Evolutionary conservation across 1,284 basidiomycete genomes (phyloP).

Genomic region (Rhodotorula mucilaginosa): DNA sequence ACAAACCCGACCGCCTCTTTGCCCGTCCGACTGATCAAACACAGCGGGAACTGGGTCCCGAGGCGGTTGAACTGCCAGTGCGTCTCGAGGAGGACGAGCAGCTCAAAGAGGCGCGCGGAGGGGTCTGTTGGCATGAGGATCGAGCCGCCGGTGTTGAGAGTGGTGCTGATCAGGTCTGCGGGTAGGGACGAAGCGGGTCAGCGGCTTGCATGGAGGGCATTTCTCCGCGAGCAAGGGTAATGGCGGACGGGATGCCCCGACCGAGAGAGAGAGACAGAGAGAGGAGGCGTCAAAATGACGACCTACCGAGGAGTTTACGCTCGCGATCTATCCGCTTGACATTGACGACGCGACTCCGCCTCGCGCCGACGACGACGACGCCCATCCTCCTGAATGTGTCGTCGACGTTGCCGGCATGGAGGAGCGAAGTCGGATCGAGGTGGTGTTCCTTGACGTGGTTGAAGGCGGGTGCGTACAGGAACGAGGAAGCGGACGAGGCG

Average conservation of each 20-base stretch:
- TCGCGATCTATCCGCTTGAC: constrained; percentile 89
- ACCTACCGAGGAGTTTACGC: constrained; percentile 75
- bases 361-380: constrained; percentile 88
- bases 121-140: constrained; percentile 85
- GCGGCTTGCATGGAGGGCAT: no score
- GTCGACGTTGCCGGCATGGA: constrained; percentile 58
- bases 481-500: constrained; percentile 74
- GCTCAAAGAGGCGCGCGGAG: constrained; percentile 86
- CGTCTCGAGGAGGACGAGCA: constrained; percentile 91
- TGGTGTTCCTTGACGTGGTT: constrained; percentile 97
- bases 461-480: constrained; percentile 91
- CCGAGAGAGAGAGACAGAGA: neutral
- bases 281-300: no score
- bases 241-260: neutral
- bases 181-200: no score
- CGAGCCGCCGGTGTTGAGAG: constrained; percentile 70
- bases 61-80: constrained; percentile 82
- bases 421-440: constrained; percentile 86
- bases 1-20: constrained; percentile 93
- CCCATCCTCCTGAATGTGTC: constrained; percentile 86
- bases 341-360: constrained; percentile 74
- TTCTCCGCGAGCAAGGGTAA: no score
- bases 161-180: constrained; percentile 78
- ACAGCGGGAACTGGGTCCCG: constrained; percentile 68
- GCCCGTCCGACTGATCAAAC: constrained; percentile 83